Evolutionary conservation across 352 stramenopile genomes (phyloP).

Genomic region (Globisporangium carolinianum): DNA sequence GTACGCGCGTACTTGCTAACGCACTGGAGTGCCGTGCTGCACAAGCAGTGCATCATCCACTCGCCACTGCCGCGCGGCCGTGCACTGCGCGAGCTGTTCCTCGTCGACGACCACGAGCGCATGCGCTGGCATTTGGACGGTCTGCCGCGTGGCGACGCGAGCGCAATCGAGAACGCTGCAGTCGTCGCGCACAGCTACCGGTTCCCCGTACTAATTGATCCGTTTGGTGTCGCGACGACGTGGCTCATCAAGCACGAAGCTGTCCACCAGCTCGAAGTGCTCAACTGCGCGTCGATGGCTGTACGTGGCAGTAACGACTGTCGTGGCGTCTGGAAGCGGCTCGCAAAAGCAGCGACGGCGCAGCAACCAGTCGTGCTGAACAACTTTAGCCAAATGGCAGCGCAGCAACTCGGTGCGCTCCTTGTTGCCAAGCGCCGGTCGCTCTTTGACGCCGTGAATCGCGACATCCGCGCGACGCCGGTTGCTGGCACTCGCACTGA

Average conservation of each 20-base stretch:
- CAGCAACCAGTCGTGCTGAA: constrained; percentile 35
- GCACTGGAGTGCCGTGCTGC: constrained; percentile 33
- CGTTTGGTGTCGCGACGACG: constrained; percentile 33
- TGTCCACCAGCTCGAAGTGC: background rate
- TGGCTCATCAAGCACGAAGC: constrained; percentile 45
- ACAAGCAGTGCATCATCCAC: constrained; percentile 23
- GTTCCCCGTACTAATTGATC: constrained; percentile 54
- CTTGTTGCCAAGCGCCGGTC: constrained; percentile 37
- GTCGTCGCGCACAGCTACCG: constrained; percentile 31
- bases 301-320: constrained; percentile 12
- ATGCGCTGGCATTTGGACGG: constrained; percentile 39
- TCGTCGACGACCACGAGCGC: constrained; percentile 25
- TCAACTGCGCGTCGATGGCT: constrained; percentile 3
- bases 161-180: constrained; percentile 36
- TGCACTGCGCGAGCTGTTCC: constrained; percentile 23
- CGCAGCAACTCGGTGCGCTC: constrained; percentile 26
- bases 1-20: constrained; percentile 17
- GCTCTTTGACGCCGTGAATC: constrained; percentile 42
- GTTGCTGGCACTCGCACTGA: constrained; percentile 5
- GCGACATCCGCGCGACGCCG: constrained; percentile 21
- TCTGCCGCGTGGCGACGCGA: constrained; percentile 25
- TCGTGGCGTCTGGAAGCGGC: constrained; percentile 28
- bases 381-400: constrained; percentile 24
- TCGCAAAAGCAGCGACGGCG: constrained; percentile 30
- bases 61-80: constrained; percentile 9